Evolutionary conservation across 2,329 filamentous ascomycete genomes (phyloP), one percentile per base, ranked within the genome.

Genomic region (Verticillium dahliae): DNA sequence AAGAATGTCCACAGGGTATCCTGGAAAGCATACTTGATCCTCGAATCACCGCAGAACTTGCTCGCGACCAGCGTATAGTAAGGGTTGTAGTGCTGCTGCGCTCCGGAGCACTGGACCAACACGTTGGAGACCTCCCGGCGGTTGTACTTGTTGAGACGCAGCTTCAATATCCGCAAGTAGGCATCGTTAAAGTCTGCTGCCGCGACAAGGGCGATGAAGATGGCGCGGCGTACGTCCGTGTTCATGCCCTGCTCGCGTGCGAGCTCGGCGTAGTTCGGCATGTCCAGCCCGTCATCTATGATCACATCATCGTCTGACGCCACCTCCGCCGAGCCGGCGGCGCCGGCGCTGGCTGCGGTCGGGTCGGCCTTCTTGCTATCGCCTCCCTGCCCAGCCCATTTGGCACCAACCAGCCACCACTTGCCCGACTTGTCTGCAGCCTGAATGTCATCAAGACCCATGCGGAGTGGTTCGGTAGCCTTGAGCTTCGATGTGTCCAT

Each of bases 341-440:
- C 54, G 34, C 27, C 27, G 31, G 27, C 6, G 27, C 27, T 31
- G 6, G 13, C n/a, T 37, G 35, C 45, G 22, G 5, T 52, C 13
- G 45, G n/a, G 4, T 52, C 45, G 7, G 45, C 10, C 45, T 22
- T 27, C 18, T 52, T 52, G 10, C 18, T 52, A 18, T 52, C 45
- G 45, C 45, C 18, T 27, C n/a, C 45, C 52, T 69, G 71, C 31
- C 83, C 84, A 4, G 82, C 78, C 85, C 94, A 97, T 74, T 92
- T 97, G n/a, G 95, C 94, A 59, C 95, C 95, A 5, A 98, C 91
- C 22, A 98, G 85, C 95, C 95, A 99, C 95, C 95, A 99, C 78
- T 97, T 97, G 1, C 95, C 95, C 71, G 89, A 90, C 71, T 90
- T 94, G 50, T 94, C 90, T 0, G 89, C 89, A 64, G 93, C 86